A percentile compares a stretch with the other conserved stretches of the same genome.
Evolutionary conservation across 1,139 yeast species (phyloP).

Genomic region (Pichia kudriavzevii): DNA sequence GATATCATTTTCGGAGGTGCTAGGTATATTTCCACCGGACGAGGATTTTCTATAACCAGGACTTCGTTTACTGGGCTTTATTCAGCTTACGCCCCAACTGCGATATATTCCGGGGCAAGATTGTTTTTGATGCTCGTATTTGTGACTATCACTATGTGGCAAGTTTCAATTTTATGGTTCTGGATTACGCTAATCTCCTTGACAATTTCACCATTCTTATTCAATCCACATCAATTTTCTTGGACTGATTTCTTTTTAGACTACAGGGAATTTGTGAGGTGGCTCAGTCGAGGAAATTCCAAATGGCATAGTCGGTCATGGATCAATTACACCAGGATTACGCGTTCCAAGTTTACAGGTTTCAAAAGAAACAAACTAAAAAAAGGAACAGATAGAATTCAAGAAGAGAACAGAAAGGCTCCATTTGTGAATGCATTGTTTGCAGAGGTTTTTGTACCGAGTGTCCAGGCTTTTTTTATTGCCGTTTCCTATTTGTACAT

Average conservation of each 20-base stretch:
- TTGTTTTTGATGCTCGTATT: slow-evolving; percentile 52
- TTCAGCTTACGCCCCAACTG: slow-evolving; percentile 53
- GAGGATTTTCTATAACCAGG: slow-evolving; percentile 77
- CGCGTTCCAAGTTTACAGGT: slow-evolving; percentile 62
- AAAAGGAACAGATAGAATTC: slow-evolving; percentile 9
- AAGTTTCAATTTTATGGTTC: slow-evolving; percentile 72
- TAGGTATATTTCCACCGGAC: slow-evolving; percentile 71
- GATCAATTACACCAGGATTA: slow-evolving; percentile 46
- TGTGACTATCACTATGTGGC: slow-evolving; percentile 68
- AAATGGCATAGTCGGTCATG: slow-evolving; percentile 48
- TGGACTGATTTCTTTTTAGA: slow-evolving; percentile 65
- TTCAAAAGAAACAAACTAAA: slow-evolving; percentile 36
- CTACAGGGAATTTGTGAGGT: slow-evolving; percentile 54
- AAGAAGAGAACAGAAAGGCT: slow-evolving; percentile 24
- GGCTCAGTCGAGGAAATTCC: slow-evolving; percentile 65
- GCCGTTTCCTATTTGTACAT: slow-evolving; percentile 60
- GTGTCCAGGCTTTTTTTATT: slow-evolving; percentile 35
- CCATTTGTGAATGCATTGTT: slow-evolving; percentile 42
- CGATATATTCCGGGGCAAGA: slow-evolving; percentile 60
- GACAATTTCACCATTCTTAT: slow-evolving; percentile 70
- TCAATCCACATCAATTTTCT: slow-evolving; percentile 82
- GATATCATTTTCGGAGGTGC: slow-evolving; percentile 82
- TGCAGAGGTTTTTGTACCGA: slow-evolving; percentile 47
- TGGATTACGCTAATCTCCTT: slow-evolving; percentile 69
- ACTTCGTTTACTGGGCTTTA: slow-evolving; percentile 52